Conservation (phyloP, 2,329 filamentous ascomycete genomes). For the Colletotrichum sp. region DNA sequence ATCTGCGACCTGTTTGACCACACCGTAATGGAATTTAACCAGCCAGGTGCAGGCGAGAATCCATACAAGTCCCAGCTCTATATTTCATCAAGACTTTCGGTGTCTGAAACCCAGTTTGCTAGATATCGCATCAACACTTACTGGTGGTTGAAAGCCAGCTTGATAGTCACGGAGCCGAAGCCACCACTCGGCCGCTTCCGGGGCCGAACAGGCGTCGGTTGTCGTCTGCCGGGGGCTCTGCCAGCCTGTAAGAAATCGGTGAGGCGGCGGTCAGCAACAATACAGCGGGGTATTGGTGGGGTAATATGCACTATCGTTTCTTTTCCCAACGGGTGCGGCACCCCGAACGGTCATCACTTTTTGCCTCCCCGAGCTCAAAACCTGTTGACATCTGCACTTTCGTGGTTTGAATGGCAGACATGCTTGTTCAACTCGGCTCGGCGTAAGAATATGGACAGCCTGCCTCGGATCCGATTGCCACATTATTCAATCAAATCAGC, state of each 20-base stretch:
- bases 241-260: not conserved
- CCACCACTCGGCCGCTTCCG: not conserved
- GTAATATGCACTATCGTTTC: not conserved
- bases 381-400: not conserved
- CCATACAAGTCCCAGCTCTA: not conserved
- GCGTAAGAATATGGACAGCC: not conserved
- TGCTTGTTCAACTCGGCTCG: not conserved
- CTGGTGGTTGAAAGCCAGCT: not conserved
- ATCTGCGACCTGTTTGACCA: not conserved
- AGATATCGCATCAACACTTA: not conserved
- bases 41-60: not conserved
- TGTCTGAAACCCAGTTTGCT: not conserved
- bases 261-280: not conserved
- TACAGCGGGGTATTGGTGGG: not conserved
- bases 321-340: not conserved
- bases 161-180: not conserved
- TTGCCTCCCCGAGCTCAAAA: not conserved
- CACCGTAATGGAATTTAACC: not conserved
- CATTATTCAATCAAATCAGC: not conserved
- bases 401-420: not conserved
- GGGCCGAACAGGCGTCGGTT: not conserved
- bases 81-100: not conserved
- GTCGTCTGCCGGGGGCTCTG: not conserved
- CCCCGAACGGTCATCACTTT: not conserved
- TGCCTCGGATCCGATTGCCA: not conserved